phyloP scores from a whole-genome alignment of 2,329 filamentous ascomycete genomes.

The Septoria petroselini region DNA sequence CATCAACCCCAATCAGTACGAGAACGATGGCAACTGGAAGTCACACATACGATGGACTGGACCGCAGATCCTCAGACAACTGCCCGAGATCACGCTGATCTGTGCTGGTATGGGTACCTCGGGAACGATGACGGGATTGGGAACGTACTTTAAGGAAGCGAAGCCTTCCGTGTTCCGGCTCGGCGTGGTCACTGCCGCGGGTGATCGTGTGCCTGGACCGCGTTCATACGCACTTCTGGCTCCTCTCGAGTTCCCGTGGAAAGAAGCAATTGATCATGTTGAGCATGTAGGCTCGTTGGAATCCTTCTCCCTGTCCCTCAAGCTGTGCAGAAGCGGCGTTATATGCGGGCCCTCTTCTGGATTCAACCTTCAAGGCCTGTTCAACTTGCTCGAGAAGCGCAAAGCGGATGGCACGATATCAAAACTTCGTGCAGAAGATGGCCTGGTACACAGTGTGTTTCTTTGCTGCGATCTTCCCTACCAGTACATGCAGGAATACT shows the following conservation, averaged over 20 bases:
- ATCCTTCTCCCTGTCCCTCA: conserved; percentile 53
- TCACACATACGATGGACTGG: conserved; percentile 79
- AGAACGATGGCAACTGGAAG: conserved; percentile 78
- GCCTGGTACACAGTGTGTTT: conserved; percentile 55
- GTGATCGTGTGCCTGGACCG: conserved; percentile 59
- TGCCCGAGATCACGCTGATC: conserved; percentile 71
- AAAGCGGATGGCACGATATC: conserved; percentile 47
- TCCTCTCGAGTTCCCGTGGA: conserved; percentile 59
- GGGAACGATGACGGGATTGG: conserved; percentile 85
- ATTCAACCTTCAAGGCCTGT: conserved; percentile 55
- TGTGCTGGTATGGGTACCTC: conserved; percentile 88
- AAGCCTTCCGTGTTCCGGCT: conserved; percentile 42
- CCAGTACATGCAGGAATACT: conserved; percentile 59
- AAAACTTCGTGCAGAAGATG: conserved; percentile 46
- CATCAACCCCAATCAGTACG: conserved; percentile 73
- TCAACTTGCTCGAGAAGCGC: conserved; percentile 50
- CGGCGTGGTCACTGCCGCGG: conserved; percentile 55
- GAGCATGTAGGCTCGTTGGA: conserved; percentile 57
- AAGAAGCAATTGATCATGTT: conserved; percentile 52
- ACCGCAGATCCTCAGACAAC: conserved; percentile 79
- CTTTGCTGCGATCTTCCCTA: conserved; percentile 63
- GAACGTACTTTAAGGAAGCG: conserved; percentile 49
- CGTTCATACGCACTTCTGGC: conserved; percentile 52
- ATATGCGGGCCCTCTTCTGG: conserved; percentile 62
- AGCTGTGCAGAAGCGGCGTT: conserved; percentile 56